Evolutionary conservation across 2,329 filamentous ascomycete genomes (phyloP), one percentile per base, ranked within the genome.

Genomic region (Xylariaceae sp.): DNA sequence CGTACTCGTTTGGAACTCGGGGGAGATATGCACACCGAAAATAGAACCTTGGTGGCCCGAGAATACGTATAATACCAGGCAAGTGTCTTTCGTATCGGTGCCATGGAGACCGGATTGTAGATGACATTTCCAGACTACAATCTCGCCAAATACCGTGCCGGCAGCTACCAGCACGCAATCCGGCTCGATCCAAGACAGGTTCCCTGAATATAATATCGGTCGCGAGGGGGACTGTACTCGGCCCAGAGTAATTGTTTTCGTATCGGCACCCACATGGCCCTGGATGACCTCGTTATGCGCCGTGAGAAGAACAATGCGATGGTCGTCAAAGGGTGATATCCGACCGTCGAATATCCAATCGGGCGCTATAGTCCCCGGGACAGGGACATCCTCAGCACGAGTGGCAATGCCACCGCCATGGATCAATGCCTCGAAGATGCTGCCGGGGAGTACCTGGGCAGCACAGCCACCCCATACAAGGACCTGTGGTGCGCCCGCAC

Each of bases 101-200:
- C 49, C 35, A 55, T 46, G 47, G 19, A 27, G 3, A 42, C 11
- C 27, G 4, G 54, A 43, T 26, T 34, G 59, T n/a, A 78, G 62
- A 46, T 74, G 72, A 62, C 83, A 91, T 60, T 85, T 88, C 94
- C 94, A 97, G 12, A 95, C 81, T 39, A 96, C 77, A 35, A 99
- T 88, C 70, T 97, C 91, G 2, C 94, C 94, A 71, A 97, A 97
- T 1, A 92, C 91, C 0, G 94, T 97, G 1, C 94, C 94, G 2
- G 88, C 88, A 5, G 90, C 89, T 49, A 96, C 81, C 26, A 96
- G 77, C 45, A 95, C 75, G 50, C 76, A 75, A 44, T 76, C 74
- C 4, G 70, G 51, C 5, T 78, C 77, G 6, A 84, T 71, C 79
- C 86, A 89, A 40, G 78, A 72, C 19, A 95, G 71, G 65, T 88